Conservation (phyloP, 192 early-diverging fungal species). For the Lobosporangium transversale region DNA sequence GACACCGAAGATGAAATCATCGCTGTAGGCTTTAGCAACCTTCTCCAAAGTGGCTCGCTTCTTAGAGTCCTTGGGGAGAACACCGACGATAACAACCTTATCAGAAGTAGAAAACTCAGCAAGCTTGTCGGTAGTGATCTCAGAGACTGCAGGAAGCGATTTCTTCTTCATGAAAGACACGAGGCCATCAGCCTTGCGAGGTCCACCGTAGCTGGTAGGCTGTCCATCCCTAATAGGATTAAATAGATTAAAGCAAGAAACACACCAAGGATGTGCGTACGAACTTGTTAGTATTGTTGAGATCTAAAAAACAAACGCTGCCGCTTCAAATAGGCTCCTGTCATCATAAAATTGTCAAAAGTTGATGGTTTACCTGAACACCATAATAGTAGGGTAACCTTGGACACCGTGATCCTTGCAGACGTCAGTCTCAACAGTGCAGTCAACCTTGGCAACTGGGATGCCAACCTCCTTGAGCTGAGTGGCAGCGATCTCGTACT, state of each 20-base stretch:
- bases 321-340: no score
- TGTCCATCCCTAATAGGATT: constrained; percentile 62
- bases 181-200: constrained; percentile 88
- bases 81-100: constrained; percentile 91
- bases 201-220: constrained; percentile 82
- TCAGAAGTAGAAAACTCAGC: constrained; percentile 83
- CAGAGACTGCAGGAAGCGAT: constrained; percentile 82
- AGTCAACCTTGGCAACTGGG: constrained; percentile 95
- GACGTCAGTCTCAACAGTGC: constrained; percentile 85
- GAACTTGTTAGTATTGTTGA: no score
- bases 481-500: constrained; percentile 94
- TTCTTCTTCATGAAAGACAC: constrained; percentile 96
- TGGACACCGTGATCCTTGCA: constrained; percentile 85
- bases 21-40: constrained; percentile 84
- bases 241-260: not conserved
- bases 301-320: no score
- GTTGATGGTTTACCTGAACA: constrained; percentile 74
- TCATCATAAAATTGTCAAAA: no score
- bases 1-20: constrained; percentile 88
- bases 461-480: constrained; percentile 79
- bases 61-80: constrained; percentile 70
- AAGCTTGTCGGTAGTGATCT: constrained; percentile 73
- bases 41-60: constrained; percentile 73
- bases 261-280: no score
- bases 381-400: constrained; percentile 95